Conservation (phyloP, 106 monocot genomes). For the Dioscorea dumetorum region DNA sequence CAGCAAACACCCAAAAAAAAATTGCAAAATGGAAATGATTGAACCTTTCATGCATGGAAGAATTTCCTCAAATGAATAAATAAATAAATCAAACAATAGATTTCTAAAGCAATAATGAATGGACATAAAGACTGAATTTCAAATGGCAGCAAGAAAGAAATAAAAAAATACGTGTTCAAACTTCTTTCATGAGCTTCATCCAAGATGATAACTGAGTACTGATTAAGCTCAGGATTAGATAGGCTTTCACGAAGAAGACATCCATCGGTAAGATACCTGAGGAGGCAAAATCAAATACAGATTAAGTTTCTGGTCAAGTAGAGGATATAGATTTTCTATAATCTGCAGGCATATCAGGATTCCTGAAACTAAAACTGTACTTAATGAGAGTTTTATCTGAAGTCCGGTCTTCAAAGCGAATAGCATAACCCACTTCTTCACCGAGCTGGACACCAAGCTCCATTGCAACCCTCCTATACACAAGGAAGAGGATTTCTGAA, state of each 20-base stretch:
- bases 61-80: too few relatives aligned
- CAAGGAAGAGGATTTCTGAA: neutral
- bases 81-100: too few relatives aligned
- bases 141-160: neutral
- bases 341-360: too few relatives aligned
- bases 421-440: constrained; percentile 93
- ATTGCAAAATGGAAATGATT: too few relatives aligned
- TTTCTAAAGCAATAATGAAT: neutral
- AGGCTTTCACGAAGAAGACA: constrained; percentile 92
- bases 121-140: neutral
- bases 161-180: constrained; percentile 72
- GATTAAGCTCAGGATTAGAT: constrained; percentile 63
- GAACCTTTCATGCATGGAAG: too few relatives aligned
- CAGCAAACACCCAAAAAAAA: too few relatives aligned
- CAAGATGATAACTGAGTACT: constrained; percentile 91
- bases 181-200: constrained; percentile 99
- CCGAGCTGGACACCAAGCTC: constrained; percentile 84
- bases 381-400: constrained; percentile 82
- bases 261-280: constrained; percentile 96
- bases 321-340: too few relatives aligned
- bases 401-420: constrained; percentile 90
- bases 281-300: neutral
- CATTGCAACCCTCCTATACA: constrained; percentile 71
- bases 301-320: neutral
- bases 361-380: constrained; percentile 23